Evolutionary conservation across 306 rosid genomes (phyloP).

Genomic region (Vigna radiata): DNA sequence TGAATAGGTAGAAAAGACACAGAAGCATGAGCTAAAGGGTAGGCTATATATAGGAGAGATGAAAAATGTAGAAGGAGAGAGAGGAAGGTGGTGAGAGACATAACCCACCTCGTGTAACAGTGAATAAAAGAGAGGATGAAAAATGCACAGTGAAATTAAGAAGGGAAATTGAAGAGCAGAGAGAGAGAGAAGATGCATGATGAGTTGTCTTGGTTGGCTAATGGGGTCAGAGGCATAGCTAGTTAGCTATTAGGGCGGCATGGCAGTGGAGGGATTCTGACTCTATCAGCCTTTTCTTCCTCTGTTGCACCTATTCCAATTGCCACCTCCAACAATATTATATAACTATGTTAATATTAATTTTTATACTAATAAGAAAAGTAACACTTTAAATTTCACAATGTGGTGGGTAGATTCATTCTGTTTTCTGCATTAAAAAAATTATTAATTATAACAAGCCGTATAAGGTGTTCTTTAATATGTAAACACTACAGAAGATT

Average conservation of each 20-base stretch:
- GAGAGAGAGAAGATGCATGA: constrained; percentile 28
- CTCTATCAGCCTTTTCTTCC: constrained; percentile 29
- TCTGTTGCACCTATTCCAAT: neutral
- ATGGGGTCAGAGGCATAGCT: constrained; percentile 49
- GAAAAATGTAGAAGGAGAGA: constrained; percentile 33
- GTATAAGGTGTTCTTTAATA: no score
- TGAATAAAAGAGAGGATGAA: constrained; percentile 40
- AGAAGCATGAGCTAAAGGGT: neutral
- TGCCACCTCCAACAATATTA: neutral
- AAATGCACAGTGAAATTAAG: constrained; percentile 32
- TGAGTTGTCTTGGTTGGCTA: constrained; percentile 40
- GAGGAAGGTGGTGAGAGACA: constrained; percentile 16
- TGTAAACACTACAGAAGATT: no score
- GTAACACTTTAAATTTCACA: no score
- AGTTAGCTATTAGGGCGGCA: constrained; percentile 60
- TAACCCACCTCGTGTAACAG: constrained; percentile 47
- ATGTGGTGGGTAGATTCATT: no score
- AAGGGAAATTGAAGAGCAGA: constrained; percentile 9
- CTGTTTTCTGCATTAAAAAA: no score
- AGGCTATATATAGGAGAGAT: neutral
- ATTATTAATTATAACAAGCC: no score
- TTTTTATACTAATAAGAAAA: no score
- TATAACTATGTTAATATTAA: no score
- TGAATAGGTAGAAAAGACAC: neutral
- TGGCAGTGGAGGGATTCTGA: constrained; percentile 46